phyloP scores from a whole-genome alignment of 2,329 filamentous ascomycete species.

The Bimuria novae-zelandiae region DNA sequence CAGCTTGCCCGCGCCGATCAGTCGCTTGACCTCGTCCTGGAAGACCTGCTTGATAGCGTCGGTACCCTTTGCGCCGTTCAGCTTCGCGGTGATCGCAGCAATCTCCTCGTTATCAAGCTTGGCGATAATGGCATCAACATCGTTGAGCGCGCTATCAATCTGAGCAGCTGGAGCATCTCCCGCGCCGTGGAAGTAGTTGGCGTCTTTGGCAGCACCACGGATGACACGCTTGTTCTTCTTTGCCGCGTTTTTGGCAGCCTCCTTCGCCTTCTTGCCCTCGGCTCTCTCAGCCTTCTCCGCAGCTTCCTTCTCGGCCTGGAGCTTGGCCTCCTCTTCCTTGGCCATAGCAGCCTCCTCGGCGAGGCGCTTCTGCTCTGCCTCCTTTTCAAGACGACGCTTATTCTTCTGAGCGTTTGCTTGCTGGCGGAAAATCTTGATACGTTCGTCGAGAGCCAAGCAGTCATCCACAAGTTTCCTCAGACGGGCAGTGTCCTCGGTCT shows the following conservation, averaged over 20 bases:
- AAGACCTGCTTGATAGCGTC: slow-evolving; percentile 87
- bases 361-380: slow-evolving; percentile 86
- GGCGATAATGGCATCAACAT: slow-evolving; percentile 83
- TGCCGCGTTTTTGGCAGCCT: slow-evolving; percentile 96
- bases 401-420: slow-evolving; percentile 93
- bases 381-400: slow-evolving; percentile 87
- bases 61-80: slow-evolving; percentile 76
- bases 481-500: slow-evolving; percentile 94
- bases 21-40: slow-evolving; percentile 74
- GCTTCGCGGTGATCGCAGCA: slow-evolving; percentile 77
- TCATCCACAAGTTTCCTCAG: slow-evolving; percentile 90
- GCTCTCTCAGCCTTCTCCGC: slow-evolving; percentile 84
- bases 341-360: slow-evolving; percentile 82
- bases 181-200: slow-evolving; percentile 83
- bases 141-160: slow-evolving; percentile 81
- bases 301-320: slow-evolving; percentile 82
- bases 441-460: slow-evolving; percentile 80
- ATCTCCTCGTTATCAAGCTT: slow-evolving; percentile 93
- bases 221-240: slow-evolving; percentile 99
- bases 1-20: slow-evolving; percentile 81
- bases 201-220: slow-evolving; percentile 91
- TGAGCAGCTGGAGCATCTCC: slow-evolving; percentile 73
- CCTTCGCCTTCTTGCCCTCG: slow-evolving; percentile 92
- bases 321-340: slow-evolving; percentile 81
- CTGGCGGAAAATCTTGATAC: slow-evolving; percentile 96